Evolutionary conservation across 169 alveolate species (phyloP).

Genomic region (Plasmodium blacklocki): DNA sequence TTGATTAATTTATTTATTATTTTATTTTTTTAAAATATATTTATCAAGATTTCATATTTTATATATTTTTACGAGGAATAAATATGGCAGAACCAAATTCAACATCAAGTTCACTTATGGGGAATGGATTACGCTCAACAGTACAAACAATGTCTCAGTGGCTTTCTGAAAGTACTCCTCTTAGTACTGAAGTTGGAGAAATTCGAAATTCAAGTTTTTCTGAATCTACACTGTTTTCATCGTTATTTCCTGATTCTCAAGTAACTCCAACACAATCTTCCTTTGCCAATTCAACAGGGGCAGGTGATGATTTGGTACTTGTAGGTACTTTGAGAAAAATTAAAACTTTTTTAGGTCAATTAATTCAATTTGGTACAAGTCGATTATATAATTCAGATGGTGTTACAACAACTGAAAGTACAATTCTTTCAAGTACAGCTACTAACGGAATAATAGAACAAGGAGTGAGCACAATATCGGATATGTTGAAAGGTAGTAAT

Average conservation of each 20-base stretch:
- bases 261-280: background rate
- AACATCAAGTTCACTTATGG: background rate
- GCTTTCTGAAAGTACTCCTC: background rate
- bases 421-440: too few species aligned
- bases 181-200: background rate
- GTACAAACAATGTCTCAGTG: background rate
- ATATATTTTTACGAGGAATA: background rate
- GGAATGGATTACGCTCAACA: background rate
- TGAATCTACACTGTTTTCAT: too few species aligned
- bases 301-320: background rate
- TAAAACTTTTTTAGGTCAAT: too few species aligned
- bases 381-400: too few species aligned
- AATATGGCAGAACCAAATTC: constrained; percentile 24
- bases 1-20: background rate
- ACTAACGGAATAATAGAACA: too few species aligned
- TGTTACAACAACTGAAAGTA: too few species aligned
- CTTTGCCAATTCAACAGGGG: background rate
- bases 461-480: too few species aligned
- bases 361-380: too few species aligned
- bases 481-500: too few species aligned
- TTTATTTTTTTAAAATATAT: constrained; percentile 1
- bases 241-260: too few species aligned
- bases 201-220: too few species aligned
- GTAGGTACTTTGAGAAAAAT: too few species aligned
- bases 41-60: background rate